These are phyloP conservation scores for Blepharisma stoltei DNA, from an alignment of 73 alveolate species.

Conservation along the genomic window DNA sequence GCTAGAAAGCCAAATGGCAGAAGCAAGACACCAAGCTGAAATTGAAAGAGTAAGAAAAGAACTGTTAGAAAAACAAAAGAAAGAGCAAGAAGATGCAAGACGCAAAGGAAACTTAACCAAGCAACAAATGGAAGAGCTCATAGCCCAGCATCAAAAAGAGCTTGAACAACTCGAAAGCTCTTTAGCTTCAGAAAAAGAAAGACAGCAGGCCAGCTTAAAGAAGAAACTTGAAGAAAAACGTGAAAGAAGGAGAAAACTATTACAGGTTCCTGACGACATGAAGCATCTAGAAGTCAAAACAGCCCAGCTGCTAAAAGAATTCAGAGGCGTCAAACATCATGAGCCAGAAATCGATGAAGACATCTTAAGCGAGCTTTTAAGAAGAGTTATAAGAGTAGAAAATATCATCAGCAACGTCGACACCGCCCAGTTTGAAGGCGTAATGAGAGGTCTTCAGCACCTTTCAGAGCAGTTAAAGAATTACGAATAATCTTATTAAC, in stretches of 20 bases:
- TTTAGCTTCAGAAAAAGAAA: not conserved
- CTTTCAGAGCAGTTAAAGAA: not conserved
- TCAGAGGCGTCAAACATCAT: not conserved
- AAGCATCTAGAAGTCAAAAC: not conserved
- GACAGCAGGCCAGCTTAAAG: not conserved
- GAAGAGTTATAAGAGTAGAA: not conserved
- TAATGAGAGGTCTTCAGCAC: not conserved
- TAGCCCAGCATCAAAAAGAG: constrained; percentile 6
- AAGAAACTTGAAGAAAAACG: not conserved
- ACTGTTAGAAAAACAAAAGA: not conserved
- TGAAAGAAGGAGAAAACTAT: not conserved
- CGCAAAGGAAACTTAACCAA: not conserved
- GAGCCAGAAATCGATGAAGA: not conserved
- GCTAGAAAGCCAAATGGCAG: not conserved
- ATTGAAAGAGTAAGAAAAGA: not conserved
- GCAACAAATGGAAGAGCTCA: not conserved
- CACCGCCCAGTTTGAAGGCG: not conserved
- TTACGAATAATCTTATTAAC: not conserved
- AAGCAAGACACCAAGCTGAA: not conserved
- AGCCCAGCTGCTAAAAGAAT: not conserved
- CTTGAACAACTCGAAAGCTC: not conserved
- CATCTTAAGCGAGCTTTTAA: not conserved
- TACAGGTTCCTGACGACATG: constrained; percentile 5
- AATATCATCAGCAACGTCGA: not conserved
- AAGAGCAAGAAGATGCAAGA: not conserved